Evolutionary conservation across 208 protist species (phyloP).

Genomic region (Entamoeba nuttalli): DNA sequence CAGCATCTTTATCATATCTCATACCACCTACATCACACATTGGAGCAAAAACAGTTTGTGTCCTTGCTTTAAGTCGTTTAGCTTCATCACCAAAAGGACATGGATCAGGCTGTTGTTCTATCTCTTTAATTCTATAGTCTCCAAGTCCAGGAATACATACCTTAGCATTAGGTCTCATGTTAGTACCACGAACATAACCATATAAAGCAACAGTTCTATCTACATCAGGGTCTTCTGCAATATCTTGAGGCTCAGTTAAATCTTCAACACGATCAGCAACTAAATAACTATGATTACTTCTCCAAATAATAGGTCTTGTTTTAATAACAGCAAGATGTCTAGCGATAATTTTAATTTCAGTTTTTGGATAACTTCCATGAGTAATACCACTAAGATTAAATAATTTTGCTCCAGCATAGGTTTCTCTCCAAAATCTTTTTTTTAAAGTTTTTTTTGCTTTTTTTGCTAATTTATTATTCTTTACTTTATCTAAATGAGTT

Average conservation of each 20-base stretch:
- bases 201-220: conserved; percentile 74
- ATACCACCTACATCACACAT: conserved; percentile 89
- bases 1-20: conserved; percentile 86
- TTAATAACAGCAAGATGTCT: conserved; percentile 86
- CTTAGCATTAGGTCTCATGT: conserved; percentile 60
- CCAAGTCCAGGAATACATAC: conserved; percentile 88
- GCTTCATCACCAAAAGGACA: conserved; percentile 56
- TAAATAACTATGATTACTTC: conserved; percentile 82
- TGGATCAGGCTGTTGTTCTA: conserved; percentile 75
- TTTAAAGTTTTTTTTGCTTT: conserved; percentile 90
- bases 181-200: conserved; percentile 84
- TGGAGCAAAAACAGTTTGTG: conserved; percentile 84
- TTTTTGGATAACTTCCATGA: conserved; percentile 52
- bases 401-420: conserved; percentile 76
- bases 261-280: conserved; percentile 89
- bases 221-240: conserved; percentile 47
- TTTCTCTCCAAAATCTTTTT: conserved; percentile 70
- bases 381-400: conserved; percentile 78
- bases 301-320: conserved; percentile 80
- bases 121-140: conserved; percentile 70
- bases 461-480: conserved; percentile 71
- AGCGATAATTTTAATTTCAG: conserved; percentile 76
- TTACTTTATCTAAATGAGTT: conserved; percentile 89
- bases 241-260: conserved; percentile 72
- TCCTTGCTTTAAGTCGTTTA: conserved; percentile 72